Evolutionary conservation across 768 basidiomycete species (phyloP).

Genomic region (Termitomyces sp.): DNA sequence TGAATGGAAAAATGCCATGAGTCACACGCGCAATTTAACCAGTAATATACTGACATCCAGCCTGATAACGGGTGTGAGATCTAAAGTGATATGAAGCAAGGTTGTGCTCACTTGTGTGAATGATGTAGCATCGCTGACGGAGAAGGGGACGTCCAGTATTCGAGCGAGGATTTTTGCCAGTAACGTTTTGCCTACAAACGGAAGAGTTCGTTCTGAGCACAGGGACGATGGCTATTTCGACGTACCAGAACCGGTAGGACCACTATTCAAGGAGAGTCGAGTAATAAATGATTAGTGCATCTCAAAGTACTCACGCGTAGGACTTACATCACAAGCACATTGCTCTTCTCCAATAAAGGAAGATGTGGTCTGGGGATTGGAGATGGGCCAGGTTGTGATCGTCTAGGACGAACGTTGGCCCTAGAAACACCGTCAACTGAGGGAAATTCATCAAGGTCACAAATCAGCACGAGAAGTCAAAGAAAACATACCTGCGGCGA

Average conservation of each 20-base stretch:
- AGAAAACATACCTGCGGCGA: constrained; percentile 13
- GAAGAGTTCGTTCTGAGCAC: neutral
- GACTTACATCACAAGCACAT: constrained; percentile 84
- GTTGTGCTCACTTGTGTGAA: constrained; percentile 72
- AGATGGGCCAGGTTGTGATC: constrained; percentile 28
- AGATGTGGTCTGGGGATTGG: constrained; percentile 37
- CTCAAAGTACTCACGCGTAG: neutral
- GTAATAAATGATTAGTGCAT: neutral
- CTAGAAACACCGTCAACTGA: constrained; percentile 34
- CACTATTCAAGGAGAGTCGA: constrained; percentile 38
- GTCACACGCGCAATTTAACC: neutral
- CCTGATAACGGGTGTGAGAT: constrained; percentile 30
- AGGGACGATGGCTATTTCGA: neutral
- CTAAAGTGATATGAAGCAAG: neutral
- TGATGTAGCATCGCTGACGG: constrained; percentile 87
- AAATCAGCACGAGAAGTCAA: neutral
- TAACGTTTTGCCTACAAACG: constrained; percentile 73
- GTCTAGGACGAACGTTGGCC: constrained; percentile 60
- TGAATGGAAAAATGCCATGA: constrained; percentile 22
- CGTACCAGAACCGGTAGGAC: constrained; percentile 81
- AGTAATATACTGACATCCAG: constrained; percentile 53
- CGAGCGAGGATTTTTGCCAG: constrained; percentile 88
- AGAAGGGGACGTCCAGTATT: constrained; percentile 91
- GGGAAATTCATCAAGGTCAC: neutral
- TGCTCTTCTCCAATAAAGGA: constrained; percentile 89